Percentiles rank a stretch among this genome's conserved stretches.
These are phyloP conservation scores for Talaromyces stipitatus DNA, from an alignment of 495 filamentous ascomycete species.

Conservation along the genomic window DNA sequence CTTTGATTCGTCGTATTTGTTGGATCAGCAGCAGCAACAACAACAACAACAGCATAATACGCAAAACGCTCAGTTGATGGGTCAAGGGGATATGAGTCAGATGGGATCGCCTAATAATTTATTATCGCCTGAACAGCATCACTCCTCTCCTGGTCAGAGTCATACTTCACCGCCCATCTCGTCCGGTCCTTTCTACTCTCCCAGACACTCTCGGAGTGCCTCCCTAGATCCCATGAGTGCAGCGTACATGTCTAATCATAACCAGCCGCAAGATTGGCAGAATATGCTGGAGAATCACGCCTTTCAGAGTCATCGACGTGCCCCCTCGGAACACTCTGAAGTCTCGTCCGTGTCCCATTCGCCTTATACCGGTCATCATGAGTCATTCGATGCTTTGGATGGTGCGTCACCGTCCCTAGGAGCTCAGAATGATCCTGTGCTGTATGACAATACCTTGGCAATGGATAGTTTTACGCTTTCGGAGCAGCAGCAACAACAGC, in stretches of 20 bases:
- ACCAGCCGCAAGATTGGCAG: slow-evolving; percentile 57
- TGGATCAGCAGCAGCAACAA: slow-evolving; percentile 39
- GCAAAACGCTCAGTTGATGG: slow-evolving; percentile 33
- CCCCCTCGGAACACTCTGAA: slow-evolving; percentile 88
- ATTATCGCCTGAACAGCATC: slow-evolving; percentile 59
- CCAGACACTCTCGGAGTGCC: slow-evolving; percentile 65
- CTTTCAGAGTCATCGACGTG: slow-evolving; percentile 71
- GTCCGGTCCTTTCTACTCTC: slow-evolving; percentile 50
- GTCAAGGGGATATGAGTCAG: slow-evolving; percentile 61
- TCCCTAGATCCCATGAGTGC: slow-evolving; percentile 77
- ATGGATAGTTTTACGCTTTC: slow-evolving; percentile 78
- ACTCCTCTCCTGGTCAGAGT: slow-evolving; percentile 38
- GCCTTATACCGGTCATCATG: slow-evolving; percentile 69
- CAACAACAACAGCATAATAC: slow-evolving; percentile 27
- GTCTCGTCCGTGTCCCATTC: slow-evolving; percentile 76
- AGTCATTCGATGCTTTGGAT: slow-evolving; percentile 68
- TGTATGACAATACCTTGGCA: slow-evolving; percentile 71
- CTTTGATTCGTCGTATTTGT: slow-evolving; percentile 28
- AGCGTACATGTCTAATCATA: slow-evolving; percentile 53
- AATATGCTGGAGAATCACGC: slow-evolving; percentile 51
- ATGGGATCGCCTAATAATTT: slow-evolving; percentile 67
- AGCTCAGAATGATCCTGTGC: slow-evolving; percentile 57
- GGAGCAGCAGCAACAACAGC: slow-evolving; percentile 60
- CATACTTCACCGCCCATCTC: slow-evolving; percentile 42
- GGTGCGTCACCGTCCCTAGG: slow-evolving; percentile 75